Conservation (phyloP, 371 early-diverging fungal genomes). For the Encephalitozoon hellem region DNA sequence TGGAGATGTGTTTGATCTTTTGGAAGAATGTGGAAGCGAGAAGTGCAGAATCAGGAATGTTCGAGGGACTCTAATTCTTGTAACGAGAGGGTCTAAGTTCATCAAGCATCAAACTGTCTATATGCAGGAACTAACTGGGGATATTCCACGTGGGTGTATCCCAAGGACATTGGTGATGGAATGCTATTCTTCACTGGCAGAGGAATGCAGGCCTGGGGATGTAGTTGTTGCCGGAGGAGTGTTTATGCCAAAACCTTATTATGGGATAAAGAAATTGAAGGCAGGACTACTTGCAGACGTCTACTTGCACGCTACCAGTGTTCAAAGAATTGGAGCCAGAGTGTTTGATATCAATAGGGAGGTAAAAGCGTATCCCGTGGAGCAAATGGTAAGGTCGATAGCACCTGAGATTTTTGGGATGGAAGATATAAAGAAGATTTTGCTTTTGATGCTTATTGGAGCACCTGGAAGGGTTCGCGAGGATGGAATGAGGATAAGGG, state of each 20-base stretch:
- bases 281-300: constrained; percentile 90
- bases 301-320: constrained; percentile 75
- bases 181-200: constrained; percentile 71
- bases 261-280: constrained; percentile 76
- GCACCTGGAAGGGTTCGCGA: constrained; percentile 83
- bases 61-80: constrained; percentile 77
- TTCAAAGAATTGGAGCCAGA: constrained; percentile 56
- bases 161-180: constrained; percentile 85
- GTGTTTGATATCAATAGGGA: not conserved
- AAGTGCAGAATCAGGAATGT: constrained; percentile 72
- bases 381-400: constrained; percentile 71
- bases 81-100: constrained; percentile 85
- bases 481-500: constrained; percentile 73
- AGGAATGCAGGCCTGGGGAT: constrained; percentile 79
- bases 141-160: constrained; percentile 93
- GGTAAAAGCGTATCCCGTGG: constrained; percentile 23
- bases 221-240: constrained; percentile 75
- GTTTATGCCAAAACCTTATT: constrained; percentile 82
- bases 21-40: constrained; percentile 75
- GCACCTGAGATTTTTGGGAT: constrained; percentile 94
- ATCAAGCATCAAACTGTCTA: constrained; percentile 60
- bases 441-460: constrained; percentile 84
- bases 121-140: constrained; percentile 67
- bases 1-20: constrained; percentile 65
- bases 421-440: constrained; percentile 87